Base-by-base conservation (phyloP, 345 rosid genomes). In the Isatis tinctoria region DNA sequence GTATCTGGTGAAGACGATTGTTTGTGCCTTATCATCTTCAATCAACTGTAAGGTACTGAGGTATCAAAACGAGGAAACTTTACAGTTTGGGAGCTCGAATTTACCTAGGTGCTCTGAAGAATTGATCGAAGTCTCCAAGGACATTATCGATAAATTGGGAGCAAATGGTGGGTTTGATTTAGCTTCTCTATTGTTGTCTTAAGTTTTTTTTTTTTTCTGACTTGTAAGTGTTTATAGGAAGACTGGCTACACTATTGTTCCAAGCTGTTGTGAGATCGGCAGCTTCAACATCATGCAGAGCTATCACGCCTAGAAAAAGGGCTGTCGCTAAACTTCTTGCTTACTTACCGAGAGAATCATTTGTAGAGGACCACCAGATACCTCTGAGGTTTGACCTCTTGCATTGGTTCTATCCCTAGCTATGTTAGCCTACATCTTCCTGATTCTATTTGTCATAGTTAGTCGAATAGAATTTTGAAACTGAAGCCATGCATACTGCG, bases 31-130 rank as follows among this genome's bases (percentile, higher is more conserved):
- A 75, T 75, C 85, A 30, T 83, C 87, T 78, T 92, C 96, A 9
- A 57, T 69, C 49, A 41, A 12, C 28, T 92, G 82, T 69, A 71
- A 78, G 45, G 87, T 73, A 36, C 14, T 81, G 4, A 64, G 52
- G 67, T 72, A 75, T 65, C 82, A 62, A 36, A 78, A 82, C 9
- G 84, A 64, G 51, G 91, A 87, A 48, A 26, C 63, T 40, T 72
- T 92, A 75, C 83, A 56, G 66, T 64, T 85, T 20, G 96, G 91
- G 26, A 84, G 90, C 85, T 80, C 84, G 26, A 79, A 69, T 75
- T 45, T 83, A 16, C 74, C 68, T 65, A 48, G 18, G 0, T 77
- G 83, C 71, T 80, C 82, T 67, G 61, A 78, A 18, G 87, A 81
- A 72, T 63, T 92, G 79, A 65, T 87, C 30, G 75, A 82, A 49